Conservation (phyloP, 108 stramenopile genomes). For the Cyclostephanos invisitatus region DNA sequence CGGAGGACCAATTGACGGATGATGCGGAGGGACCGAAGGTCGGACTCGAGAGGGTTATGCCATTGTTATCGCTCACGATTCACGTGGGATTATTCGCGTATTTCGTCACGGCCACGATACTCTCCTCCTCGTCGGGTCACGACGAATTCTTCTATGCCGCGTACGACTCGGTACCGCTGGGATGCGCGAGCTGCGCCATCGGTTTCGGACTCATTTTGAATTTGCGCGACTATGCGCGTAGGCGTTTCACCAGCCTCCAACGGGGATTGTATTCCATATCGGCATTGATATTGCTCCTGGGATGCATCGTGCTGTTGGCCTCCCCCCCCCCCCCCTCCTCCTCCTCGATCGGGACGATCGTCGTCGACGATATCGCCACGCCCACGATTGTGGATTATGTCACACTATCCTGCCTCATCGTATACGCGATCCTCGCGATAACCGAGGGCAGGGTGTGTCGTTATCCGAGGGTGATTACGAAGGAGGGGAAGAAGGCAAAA, state of each 20-base stretch:
- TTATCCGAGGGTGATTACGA: slow-evolving; percentile 36
- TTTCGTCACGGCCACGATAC: slow-evolving; percentile 42
- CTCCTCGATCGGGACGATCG: slow-evolving; percentile 22
- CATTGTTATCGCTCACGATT: slow-evolving; percentile 24
- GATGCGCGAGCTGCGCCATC: slow-evolving; percentile 31
- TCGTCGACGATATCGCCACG: too few species aligned
- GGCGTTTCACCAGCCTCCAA: slow-evolving; percentile 43
- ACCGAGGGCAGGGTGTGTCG: slow-evolving; percentile 54
- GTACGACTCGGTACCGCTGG: slow-evolving; percentile 48
- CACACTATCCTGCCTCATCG: slow-evolving; percentile 36
- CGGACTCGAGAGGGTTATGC: slow-evolving; percentile 23
- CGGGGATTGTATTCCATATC: slow-evolving; percentile 45
- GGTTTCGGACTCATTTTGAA: slow-evolving; percentile 42
- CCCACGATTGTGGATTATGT: slow-evolving; percentile 39
- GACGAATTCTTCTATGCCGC: slow-evolving; percentile 34
- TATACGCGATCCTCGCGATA: slow-evolving; percentile 50
- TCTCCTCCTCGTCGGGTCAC: slow-evolving; percentile 19
- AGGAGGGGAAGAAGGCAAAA: slow-evolving; percentile 48
- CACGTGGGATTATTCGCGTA: slow-evolving; percentile 34
- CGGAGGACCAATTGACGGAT: slow-evolving; percentile 1
- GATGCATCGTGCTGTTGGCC: slow-evolving; percentile 47
- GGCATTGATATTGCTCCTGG: slow-evolving; percentile 45
- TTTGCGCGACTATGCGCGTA: slow-evolving; percentile 46
- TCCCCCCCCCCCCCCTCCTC: slow-evolving; percentile 37
- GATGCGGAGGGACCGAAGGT: slow-evolving; percentile 24